Percentiles rank a stretch among this genome's conserved stretches.
These are phyloP conservation scores for Micractinium sp. DNA, from an alignment of 139 green algal species.

Conservation along the genomic window DNA sequence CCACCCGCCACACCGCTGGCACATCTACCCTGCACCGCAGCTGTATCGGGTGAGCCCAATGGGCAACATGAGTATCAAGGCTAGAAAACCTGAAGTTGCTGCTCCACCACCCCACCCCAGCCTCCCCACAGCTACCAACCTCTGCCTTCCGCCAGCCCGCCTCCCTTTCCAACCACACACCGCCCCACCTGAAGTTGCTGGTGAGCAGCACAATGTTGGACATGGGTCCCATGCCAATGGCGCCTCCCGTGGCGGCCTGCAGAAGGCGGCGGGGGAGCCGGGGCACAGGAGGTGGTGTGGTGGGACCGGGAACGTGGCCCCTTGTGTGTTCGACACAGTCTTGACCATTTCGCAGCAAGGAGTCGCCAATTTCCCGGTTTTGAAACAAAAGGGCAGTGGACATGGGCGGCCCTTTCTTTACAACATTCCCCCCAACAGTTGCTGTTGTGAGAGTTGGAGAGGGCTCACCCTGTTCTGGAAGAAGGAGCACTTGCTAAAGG, in stretches of 20 bases:
- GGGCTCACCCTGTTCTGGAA: slow-evolving; percentile 39
- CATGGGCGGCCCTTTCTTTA: too few species aligned
- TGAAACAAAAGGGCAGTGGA: too few species aligned
- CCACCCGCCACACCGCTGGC: too few species aligned
- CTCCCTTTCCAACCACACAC: neutral
- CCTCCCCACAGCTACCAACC: neutral
- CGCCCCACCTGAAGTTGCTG: slow-evolving; percentile 44
- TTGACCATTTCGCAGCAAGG: too few species aligned
- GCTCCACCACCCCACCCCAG: too few species aligned
- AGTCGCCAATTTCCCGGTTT: too few species aligned
- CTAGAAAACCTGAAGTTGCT: too few species aligned
- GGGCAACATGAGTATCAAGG: too few species aligned
- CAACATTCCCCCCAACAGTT: too few species aligned
- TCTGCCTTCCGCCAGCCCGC: neutral
- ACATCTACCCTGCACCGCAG: too few species aligned
- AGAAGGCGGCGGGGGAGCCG: neutral
- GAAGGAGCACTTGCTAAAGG: slow-evolving; percentile 32
- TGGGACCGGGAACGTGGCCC: neutral
- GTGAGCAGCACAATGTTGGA: slow-evolving; percentile 42
- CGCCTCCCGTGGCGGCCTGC: slow-evolving; percentile 40
- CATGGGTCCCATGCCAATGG: slow-evolving; percentile 41
- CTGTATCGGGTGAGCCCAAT: too few species aligned
- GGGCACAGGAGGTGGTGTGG: neutral
- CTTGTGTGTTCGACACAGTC: too few species aligned
- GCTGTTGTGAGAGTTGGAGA: neutral